Percentiles rank a stretch among this genome's conserved stretches.
phyloP scores from a whole-genome alignment of 768 basidiomycete genomes.

The Rhodotorula kratochvilovae region DNA sequence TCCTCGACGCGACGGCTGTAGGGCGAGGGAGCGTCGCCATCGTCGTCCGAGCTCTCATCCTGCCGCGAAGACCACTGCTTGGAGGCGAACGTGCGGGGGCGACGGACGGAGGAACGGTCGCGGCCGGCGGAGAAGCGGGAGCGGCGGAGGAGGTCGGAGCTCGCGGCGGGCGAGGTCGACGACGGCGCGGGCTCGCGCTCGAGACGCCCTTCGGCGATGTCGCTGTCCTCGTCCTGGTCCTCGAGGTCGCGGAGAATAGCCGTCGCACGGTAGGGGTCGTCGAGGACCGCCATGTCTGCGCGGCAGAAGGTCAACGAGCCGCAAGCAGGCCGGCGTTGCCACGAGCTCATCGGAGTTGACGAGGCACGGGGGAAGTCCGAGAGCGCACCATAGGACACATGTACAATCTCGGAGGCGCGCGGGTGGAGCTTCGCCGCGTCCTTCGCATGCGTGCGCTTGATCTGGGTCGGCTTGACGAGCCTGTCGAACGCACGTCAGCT shows the following conservation, averaged over 20 bases:
- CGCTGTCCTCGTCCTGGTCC: constrained; percentile 2
- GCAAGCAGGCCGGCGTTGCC: no score
- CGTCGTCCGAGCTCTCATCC: background rate
- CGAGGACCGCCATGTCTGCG: background rate
- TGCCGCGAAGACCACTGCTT: background rate
- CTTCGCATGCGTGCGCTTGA: background rate
- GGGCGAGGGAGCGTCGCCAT: background rate
- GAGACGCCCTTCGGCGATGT: background rate
- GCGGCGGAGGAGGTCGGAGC: no score
- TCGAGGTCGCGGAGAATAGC: background rate
- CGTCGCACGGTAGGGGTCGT: background rate
- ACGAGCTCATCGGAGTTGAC: no score
- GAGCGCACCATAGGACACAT: background rate
- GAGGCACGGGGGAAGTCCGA: background rate
- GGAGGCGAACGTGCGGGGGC: background rate
- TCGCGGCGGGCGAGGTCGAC: background rate
- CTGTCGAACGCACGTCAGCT: background rate
- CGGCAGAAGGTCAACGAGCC: no score
- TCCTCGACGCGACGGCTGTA: background rate
- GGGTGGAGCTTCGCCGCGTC: background rate
- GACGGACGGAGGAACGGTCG: background rate
- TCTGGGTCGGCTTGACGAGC: background rate
- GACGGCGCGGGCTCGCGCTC: background rate
- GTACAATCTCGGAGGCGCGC: background rate
- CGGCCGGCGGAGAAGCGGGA: no score